A percentile compares a stretch with the other conserved stretches of the same genome.
phyloP scores from a whole-genome alignment of 2,329 filamentous ascomycete genomes.

The Stachybotrys chartarum region DNA sequence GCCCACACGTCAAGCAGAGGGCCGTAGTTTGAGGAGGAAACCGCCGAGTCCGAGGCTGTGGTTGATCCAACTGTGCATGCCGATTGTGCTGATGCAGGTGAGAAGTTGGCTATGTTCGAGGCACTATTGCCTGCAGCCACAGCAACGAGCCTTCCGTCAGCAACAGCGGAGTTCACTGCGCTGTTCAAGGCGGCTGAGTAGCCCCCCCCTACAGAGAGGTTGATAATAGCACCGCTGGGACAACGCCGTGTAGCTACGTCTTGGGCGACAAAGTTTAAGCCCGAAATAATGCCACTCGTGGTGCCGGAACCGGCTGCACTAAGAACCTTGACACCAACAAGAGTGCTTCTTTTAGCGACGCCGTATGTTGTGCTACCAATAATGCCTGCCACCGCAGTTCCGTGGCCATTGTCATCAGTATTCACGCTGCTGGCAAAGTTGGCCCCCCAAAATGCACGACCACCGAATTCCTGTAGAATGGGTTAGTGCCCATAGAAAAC shows the following conservation, averaged over 20 bases:
- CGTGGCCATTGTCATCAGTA: constrained; percentile 29
- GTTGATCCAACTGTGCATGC: constrained; percentile 12
- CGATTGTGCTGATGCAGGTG: constrained; percentile 12
- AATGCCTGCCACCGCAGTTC: constrained; percentile 32
- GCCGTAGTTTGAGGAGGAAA: constrained; percentile 38
- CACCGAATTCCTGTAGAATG: constrained; percentile 22
- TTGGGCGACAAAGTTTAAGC: constrained; percentile 28
- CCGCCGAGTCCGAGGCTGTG: constrained; percentile 19
- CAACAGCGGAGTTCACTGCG: constrained; percentile 34
- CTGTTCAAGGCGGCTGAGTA: constrained; percentile 35
- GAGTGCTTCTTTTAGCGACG: constrained; percentile 28
- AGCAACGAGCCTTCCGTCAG: constrained; percentile 37
- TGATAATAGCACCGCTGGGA: constrained; percentile 35
- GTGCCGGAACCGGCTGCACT: constrained; percentile 24
- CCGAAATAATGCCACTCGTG: constrained; percentile 28
- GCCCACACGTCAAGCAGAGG: constrained; percentile 36
- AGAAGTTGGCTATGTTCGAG: constrained; percentile 6
- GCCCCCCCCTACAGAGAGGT: constrained; percentile 43
- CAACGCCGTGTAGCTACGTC: constrained; percentile 21
- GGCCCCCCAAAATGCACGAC: constrained; percentile 21
- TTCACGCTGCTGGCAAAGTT: constrained; percentile 8
- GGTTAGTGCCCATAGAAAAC: neutral
- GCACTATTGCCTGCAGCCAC: constrained; percentile 42
- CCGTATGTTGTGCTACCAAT: constrained; percentile 30
- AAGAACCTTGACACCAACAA: constrained; percentile 36